Evolutionary conservation across 2,329 filamentous ascomycete genomes (phyloP), one percentile per base, ranked within the genome.

Genomic region (Beauveria caledonica): DNA sequence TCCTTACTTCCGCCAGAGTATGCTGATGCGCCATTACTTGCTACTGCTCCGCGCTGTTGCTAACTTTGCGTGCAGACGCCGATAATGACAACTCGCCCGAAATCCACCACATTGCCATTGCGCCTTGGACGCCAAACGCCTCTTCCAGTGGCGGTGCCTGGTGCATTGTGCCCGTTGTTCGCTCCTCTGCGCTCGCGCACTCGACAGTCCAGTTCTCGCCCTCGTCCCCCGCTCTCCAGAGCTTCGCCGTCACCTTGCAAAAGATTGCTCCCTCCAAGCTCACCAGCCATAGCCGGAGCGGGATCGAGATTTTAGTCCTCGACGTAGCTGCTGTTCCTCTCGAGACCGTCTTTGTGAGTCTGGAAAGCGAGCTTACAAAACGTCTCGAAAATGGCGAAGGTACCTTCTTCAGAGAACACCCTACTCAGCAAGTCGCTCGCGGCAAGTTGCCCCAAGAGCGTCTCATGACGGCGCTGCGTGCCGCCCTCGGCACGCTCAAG

Each of bases 301-400:
- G 89, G 9, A 88, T 97, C 64, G 92, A 97, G 72, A 88, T 97
- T 63, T 80, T 90, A 61, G 82, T 95, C 27, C 78, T 95, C 61
- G 89, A 96, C 70, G 89, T 94, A 8, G 81, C 87, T 9, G 89
- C 93, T 1, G 74, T 97, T 27, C 82, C 86, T 2, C 77, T 97
- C 27, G 90, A 97, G 63, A 90, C 89, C 0, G 83, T 97, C 17
- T 96, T 91, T 70, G 90, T 97, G 61, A 91, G 84, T 54, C 79
- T 97, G 7, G 92, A 97, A 69, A 88, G 86, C 53, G 87, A 94
- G 60, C 81, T 93, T 7, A 83, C 94, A 45, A 86, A 86, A 65
- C 86, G 89, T 68, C 77, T 96, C 49, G 90, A 96, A 68, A 86
- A 92, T 70, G 87, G 92, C 51, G 89, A 96, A 70, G 88, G 84